Conservation (phyloP, 2,329 filamentous ascomycete species). For the Sporothrix pallida region DNA sequence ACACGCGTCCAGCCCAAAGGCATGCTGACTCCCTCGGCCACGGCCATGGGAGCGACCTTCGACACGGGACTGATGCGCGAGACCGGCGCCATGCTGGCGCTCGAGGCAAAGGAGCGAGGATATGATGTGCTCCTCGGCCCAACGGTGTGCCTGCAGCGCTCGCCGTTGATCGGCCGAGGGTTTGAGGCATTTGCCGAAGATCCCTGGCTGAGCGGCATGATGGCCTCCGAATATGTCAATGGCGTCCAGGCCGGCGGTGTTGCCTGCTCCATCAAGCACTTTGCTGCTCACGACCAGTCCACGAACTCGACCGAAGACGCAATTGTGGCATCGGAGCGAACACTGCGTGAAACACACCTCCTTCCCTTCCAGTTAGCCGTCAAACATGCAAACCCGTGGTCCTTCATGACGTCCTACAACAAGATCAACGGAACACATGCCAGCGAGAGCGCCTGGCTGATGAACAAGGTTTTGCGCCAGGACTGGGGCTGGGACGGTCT, state of each 20-base stretch:
- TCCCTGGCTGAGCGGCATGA: background rate
- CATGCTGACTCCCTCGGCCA: background rate
- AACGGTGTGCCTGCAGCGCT: background rate
- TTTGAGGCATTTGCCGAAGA: background rate
- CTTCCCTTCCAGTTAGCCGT: background rate
- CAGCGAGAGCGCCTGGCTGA: slow-evolving; percentile 60
- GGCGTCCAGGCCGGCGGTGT: background rate
- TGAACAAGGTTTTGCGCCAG: slow-evolving; percentile 63
- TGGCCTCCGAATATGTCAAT: background rate
- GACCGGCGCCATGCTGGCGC: background rate
- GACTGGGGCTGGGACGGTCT: slow-evolving; percentile 66
- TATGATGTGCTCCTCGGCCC: background rate
- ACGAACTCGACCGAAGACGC: background rate
- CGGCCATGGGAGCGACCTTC: background rate
- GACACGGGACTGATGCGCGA: background rate
- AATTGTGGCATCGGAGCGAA: background rate
- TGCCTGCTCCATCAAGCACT: background rate
- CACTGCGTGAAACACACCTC: background rate
- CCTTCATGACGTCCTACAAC: slow-evolving; percentile 72
- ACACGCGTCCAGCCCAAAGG: background rate
- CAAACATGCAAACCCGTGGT: slow-evolving; percentile 67
- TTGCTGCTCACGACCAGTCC: background rate
- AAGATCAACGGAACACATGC: slow-evolving; percentile 67
- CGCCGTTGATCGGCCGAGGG: background rate
- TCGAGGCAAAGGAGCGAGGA: background rate